Percentiles rank a stretch among this genome's conserved stretches.
These are phyloP conservation scores for Quercus phellos DNA, from an alignment of 331 rosid genomes.

Conservation along the genomic window DNA sequence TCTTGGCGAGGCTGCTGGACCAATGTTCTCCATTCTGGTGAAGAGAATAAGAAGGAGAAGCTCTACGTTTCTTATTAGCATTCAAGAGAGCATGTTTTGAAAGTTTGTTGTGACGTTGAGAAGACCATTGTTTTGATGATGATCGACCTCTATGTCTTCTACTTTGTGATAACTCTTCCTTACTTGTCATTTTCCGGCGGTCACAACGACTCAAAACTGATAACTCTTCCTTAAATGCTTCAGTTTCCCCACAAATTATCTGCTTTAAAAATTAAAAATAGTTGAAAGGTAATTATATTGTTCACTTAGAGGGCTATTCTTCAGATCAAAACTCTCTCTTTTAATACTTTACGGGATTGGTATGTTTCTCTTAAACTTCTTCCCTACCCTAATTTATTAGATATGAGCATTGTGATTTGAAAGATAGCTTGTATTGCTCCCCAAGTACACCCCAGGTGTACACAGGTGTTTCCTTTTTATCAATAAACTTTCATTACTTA, in stretches of 20 bases:
- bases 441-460: no score
- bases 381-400: no score
- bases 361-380: no score
- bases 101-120: conserved; percentile 27
- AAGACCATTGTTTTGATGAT: conserved; percentile 35
- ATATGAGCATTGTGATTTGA: no score
- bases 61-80: conserved; percentile 31
- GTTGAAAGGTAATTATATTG: conserved; percentile 10
- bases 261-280: conserved; percentile 39
- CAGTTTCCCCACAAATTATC: conserved; percentile 26
- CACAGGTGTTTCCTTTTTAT: no score
- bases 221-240: conserved; percentile 43
- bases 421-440: no score
- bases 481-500: no score
- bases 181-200: conserved; percentile 27
- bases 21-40: conserved; percentile 18
- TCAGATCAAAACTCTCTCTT: no score
- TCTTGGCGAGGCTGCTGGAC: conserved; percentile 25
- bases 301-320: conserved; percentile 7
- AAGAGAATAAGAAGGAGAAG: conserved; percentile 24
- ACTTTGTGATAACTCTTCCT: conserved; percentile 26
- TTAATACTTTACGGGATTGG: no score
- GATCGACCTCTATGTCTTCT: conserved; percentile 35
- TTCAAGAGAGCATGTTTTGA: conserved; percentile 26
- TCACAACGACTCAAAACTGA: conserved; percentile 40